Percentiles rank a stretch among this genome's conserved stretches.
Evolutionary conservation across 2,329 filamentous ascomycete species (phyloP).

Genomic region (Zymoseptoria crescenta): DNA sequence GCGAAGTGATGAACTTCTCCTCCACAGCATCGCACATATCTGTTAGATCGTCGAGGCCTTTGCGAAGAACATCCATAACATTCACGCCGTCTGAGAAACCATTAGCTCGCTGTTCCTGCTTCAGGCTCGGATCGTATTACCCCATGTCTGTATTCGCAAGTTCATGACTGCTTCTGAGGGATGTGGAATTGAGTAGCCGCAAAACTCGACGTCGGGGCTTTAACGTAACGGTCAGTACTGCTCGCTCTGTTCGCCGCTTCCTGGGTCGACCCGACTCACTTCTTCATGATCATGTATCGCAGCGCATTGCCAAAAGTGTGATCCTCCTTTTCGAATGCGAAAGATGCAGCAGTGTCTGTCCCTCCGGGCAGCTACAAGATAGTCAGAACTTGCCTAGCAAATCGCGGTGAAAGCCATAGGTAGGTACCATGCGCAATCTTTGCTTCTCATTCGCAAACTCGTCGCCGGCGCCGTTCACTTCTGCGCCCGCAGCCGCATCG

Average conservation of each 20-base stretch:
- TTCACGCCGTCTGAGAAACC: constrained; percentile 58
- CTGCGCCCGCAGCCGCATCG: constrained; percentile 35
- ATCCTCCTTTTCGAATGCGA: constrained; percentile 88
- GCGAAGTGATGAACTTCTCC: constrained; percentile 72
- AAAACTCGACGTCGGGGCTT: constrained; percentile 94
- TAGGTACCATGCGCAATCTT: constrained; percentile 36
- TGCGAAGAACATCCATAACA: constrained; percentile 78
- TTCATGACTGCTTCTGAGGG: constrained; percentile 97
- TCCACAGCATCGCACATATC: constrained; percentile 87
- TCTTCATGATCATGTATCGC: constrained; percentile 96
- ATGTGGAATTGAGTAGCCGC: constrained; percentile 95
- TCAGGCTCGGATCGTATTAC: constrained; percentile 41
- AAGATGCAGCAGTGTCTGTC: constrained; percentile 79
- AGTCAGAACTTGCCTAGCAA: background rate
- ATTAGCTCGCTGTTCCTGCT: background rate
- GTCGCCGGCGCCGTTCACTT: constrained; percentile 31
- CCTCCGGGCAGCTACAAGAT: constrained; percentile 66
- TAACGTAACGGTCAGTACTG: background rate
- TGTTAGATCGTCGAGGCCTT: constrained; percentile 80
- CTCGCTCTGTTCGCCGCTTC: background rate
- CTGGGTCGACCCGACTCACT: constrained; percentile 51
- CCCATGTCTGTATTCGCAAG: constrained; percentile 91
- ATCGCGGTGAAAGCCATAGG: background rate
- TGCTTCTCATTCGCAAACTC: constrained; percentile 34
- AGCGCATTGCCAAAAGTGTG: constrained; percentile 93